Conservation (phyloP, 768 basidiomycete species). For the Tephrocybe rancida region DNA sequence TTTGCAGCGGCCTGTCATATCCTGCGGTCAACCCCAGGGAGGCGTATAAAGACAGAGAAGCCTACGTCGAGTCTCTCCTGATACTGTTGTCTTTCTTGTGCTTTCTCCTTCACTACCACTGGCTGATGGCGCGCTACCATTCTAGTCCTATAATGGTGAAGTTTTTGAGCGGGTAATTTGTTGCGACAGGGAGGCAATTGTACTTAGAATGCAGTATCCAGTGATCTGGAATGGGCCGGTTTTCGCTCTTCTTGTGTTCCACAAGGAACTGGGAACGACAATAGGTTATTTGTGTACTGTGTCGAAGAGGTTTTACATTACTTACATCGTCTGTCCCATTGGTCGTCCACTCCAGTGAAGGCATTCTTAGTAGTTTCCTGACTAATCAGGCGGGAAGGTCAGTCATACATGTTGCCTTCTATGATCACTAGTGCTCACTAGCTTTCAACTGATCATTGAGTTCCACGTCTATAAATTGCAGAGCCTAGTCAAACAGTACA, state of each 20-base stretch:
- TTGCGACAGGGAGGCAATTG: neutral
- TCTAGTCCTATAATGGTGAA: constrained; percentile 61
- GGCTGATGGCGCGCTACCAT: constrained; percentile 73
- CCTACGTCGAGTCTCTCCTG: constrained; percentile 65
- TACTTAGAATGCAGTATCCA: constrained; percentile 77
- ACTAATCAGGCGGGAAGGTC: constrained; percentile 43
- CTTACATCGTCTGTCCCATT: constrained; percentile 72
- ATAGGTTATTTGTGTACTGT: neutral
- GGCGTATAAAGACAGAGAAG: neutral
- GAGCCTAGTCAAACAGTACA: constrained; percentile 44
- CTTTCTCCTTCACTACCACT: constrained; percentile 58
- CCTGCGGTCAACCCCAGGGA: neutral
- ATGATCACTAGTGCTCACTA: constrained; percentile 39
- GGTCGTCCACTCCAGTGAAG: constrained; percentile 70
- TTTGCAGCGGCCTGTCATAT: constrained; percentile 54
- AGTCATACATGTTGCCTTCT: neutral
- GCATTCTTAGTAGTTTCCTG: constrained; percentile 71
- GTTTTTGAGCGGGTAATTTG: neutral
- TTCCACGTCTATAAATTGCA: constrained; percentile 69
- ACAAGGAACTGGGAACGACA: constrained; percentile 63
- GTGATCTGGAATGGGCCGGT: constrained; percentile 49
- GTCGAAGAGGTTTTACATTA: neutral
- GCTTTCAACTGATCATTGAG: constrained; percentile 73
- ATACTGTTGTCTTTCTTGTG: constrained; percentile 74
- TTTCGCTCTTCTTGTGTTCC: constrained; percentile 65